Conservation (phyloP, 1,284 basidiomycete species). For the Waitea zeae region DNA sequence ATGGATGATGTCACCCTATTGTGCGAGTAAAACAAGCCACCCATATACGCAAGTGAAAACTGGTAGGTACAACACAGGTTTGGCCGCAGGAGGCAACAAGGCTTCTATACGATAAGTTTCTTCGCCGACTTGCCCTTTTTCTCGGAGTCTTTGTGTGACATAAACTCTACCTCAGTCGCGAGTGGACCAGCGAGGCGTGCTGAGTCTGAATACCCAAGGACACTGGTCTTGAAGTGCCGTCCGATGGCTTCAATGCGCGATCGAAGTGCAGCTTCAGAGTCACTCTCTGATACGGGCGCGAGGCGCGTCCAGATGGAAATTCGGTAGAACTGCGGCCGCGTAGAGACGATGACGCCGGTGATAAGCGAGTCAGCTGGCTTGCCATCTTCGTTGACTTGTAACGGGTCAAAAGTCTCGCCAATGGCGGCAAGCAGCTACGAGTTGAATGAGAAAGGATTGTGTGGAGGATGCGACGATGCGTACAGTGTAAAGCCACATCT, state of each 20-base stretch:
- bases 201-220: slow-evolving; percentile 65
- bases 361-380: slow-evolving; percentile 52
- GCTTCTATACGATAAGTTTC: slow-evolving; percentile 76
- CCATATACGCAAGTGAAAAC: too few species aligned
- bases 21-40: too few species aligned
- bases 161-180: slow-evolving; percentile 87
- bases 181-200: slow-evolving; percentile 67
- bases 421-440: slow-evolving; percentile 82
- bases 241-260: slow-evolving; percentile 48
- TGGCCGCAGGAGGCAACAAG: too few species aligned
- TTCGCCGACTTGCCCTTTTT: slow-evolving; percentile 80
- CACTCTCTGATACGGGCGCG: slow-evolving; percentile 31
- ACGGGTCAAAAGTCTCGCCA: slow-evolving; percentile 89
- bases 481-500: slow-evolving; percentile 97
- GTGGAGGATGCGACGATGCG: too few species aligned
- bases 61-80: too few species aligned
- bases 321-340: slow-evolving; percentile 90
- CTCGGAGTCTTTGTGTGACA: slow-evolving; percentile 90
- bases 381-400: slow-evolving; percentile 27
- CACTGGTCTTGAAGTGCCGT: slow-evolving; percentile 79
- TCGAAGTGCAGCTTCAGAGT: slow-evolving; percentile 25
- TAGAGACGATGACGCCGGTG: slow-evolving; percentile 90
- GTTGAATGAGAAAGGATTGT: not conserved
- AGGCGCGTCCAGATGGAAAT: slow-evolving; percentile 93
- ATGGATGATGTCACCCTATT: too few species aligned